Base-by-base conservation (phyloP, 768 basidiomycete genomes). In the Russula brevipes region DNA sequence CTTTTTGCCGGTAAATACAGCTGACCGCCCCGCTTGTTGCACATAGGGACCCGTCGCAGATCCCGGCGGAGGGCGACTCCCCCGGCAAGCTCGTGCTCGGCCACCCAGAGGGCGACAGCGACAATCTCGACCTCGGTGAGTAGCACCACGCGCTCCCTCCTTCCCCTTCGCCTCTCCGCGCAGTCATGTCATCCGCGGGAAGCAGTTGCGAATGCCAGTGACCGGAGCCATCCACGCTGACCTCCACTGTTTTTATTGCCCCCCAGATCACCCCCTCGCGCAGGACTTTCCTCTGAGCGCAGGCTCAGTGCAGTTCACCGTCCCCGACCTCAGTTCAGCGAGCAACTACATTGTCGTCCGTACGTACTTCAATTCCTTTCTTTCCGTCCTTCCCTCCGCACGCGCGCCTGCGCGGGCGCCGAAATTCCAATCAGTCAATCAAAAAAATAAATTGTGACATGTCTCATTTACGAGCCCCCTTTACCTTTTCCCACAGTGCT, bases 41-140 rank as follows among this genome's bases (percentile, higher is more conserved):
- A 4, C 16, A 44, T 31, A 61, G 60, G 60, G 68, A 74, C 61
- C 65, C 70, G 0, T 59, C 68, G 44, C 62, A 73, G 47, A 69
- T 86, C 35, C 83, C 83, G 4, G n/a, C 19, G 3, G 72, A 76
- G 44, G 71, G 70, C 33, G 71, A 74, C 63, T 71, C 73, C 4
- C 78, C 75, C 5, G 75, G 84, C 24, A 24, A 24, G 24, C 24
- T 24, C 24, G 24, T 24, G 24, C 24, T 24, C 24, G 24, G 24
- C 24, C 24, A 24, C 24, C 24, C 24, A 68, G 59, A 63, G 69
- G 66, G 68, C 58, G 71, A 72, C 59, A 64, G 65, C 24, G 66
- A 61, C 69, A 65, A 77, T 56, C 82, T 85, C 67, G 77, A 85
- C 64, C 72, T 84, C 33, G 50, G 85, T 84, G 63, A 64, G 82